Evolutionary conservation across 306 rosid genomes (phyloP), one percentile per base, ranked within the genome.

Genomic region (Trichosanthes cucumerina): DNA sequence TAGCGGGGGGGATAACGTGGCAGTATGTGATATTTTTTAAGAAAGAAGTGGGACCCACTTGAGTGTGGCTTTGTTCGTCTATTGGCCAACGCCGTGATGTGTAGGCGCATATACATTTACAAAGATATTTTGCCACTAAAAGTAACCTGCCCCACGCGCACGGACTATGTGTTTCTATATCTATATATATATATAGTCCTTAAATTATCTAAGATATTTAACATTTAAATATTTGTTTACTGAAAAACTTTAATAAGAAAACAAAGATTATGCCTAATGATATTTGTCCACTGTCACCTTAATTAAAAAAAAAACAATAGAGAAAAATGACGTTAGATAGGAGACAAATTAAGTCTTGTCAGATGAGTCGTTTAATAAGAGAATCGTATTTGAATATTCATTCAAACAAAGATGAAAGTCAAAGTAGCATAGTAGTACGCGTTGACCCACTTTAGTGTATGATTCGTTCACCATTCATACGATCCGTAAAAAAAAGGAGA

Each of bases 1-100:
- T 79, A 69, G 31, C 54, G 1, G 9, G 38, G 12, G 21, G 75
- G 72, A 76, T 76, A 58, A 83, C 91, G 95, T 91, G 93, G 88
- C 91, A 12, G 15, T 47, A 1, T 72, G 16, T 23, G 23, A 44
- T 71, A 24, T 46, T 46, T 71, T 28, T 28, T 5, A 16, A 58
- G 7, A 6, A n/a, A 5, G 71, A 39, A 9, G 13, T 0, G 75
- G 75, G 54, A 24, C 76, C 76, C 76, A 71, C n/a, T 41, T 23
- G 9, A 11, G 33, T 44, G 21, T 43, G 23, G 5, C 23, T 24
- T 44, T 44, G 5, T 3, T 71, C 11, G 2, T 43, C 18, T 34
- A 73, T 73, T 73, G 60, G 78, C 44, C 44, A 73, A 8, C 14
- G 44, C 39, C 12, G 2, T 70, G 9, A 38, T 68, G 74, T 66